These are phyloP conservation scores for Trypanosomatidae sp. DNA, from an alignment of 208 protist species.

Conservation along the genomic window DNA sequence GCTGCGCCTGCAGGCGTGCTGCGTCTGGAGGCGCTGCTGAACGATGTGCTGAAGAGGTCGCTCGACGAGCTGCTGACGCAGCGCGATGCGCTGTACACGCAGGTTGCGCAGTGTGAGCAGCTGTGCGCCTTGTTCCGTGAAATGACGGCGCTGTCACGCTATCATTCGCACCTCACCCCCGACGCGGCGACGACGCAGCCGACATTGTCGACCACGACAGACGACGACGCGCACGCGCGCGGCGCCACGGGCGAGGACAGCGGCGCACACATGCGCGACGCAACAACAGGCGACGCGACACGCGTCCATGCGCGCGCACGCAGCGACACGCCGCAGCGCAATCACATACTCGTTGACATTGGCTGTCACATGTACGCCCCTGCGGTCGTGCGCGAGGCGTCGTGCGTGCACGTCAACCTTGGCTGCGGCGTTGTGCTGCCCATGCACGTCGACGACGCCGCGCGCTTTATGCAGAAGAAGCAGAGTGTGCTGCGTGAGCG, in stretches of 20 bases:
- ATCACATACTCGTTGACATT: conserved; percentile 61
- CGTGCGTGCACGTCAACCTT: conserved; percentile 44
- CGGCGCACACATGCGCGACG: neutral
- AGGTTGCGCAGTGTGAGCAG: conserved; percentile 52
- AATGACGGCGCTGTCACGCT: conserved; percentile 36
- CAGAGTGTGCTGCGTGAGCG: conserved; percentile 30
- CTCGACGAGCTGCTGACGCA: conserved; percentile 29
- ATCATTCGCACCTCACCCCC: neutral
- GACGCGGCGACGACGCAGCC: neutral
- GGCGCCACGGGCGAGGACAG: neutral
- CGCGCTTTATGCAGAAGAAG: conserved; percentile 31
- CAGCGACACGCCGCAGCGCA: conserved; percentile 7
- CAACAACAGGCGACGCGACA: conserved; percentile 4
- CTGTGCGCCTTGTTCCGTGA: conserved; percentile 47
- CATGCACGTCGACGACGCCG: conserved; percentile 42
- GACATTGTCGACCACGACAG: neutral
- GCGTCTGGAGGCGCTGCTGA: conserved; percentile 57
- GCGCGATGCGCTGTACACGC: conserved; percentile 31
- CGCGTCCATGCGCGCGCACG: neutral
- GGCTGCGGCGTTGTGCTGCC: conserved; percentile 69
- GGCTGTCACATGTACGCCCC: conserved; percentile 63
- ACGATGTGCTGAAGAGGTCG: conserved; percentile 28
- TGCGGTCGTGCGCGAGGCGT: conserved; percentile 24
- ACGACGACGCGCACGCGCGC: neutral
- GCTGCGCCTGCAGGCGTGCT: too few relatives aligned